Percentiles rank a stretch among this genome's conserved stretches.
Evolutionary conservation across 306 rosid genomes (phyloP).

Genomic region (Clitoria ternatea): DNA sequence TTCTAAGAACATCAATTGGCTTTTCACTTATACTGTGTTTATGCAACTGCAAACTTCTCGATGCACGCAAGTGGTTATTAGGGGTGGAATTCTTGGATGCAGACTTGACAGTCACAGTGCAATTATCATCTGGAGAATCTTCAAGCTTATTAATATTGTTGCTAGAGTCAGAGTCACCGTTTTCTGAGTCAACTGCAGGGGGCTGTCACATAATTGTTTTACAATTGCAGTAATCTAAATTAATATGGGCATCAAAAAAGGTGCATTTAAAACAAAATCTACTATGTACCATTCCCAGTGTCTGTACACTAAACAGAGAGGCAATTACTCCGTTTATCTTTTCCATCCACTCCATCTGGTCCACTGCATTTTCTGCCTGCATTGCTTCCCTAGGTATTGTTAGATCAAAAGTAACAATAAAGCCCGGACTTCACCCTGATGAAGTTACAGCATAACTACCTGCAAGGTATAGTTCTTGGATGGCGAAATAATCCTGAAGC

Average conservation of each 20-base stretch:
- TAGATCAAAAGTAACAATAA: slow-evolving; percentile 5
- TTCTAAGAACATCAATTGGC: slow-evolving; percentile 67
- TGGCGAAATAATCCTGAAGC: slow-evolving; percentile 86
- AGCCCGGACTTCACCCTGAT: background rate
- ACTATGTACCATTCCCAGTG: slow-evolving; percentile 48
- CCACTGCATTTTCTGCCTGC: slow-evolving; percentile 81
- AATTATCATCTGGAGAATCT: slow-evolving; percentile 31
- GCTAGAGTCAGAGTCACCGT: slow-evolving; percentile 16
- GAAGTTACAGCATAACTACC: slow-evolving; percentile 35
- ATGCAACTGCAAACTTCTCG: slow-evolving; percentile 44
- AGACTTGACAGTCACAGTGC: slow-evolving; percentile 19
- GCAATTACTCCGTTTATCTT: slow-evolving; percentile 81
- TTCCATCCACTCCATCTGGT: slow-evolving; percentile 89
- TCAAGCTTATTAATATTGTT: slow-evolving; percentile 21
- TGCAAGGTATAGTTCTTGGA: slow-evolving; percentile 70
- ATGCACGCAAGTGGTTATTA: slow-evolving; percentile 31
- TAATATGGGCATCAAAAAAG: slow-evolving; percentile 20
- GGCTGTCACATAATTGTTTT: slow-evolving; percentile 43
- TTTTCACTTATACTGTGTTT: slow-evolving; percentile 43
- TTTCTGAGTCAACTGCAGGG: slow-evolving; percentile 38
- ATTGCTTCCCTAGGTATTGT: slow-evolving; percentile 24
- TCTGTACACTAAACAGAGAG: slow-evolving; percentile 65
- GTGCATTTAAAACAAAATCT: slow-evolving; percentile 4
- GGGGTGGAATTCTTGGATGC: slow-evolving; percentile 27
- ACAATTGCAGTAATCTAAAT: slow-evolving; percentile 21